Base-by-base conservation (phyloP, 176 grass and related monocot species). In the Rhynchospora tenuis region DNA sequence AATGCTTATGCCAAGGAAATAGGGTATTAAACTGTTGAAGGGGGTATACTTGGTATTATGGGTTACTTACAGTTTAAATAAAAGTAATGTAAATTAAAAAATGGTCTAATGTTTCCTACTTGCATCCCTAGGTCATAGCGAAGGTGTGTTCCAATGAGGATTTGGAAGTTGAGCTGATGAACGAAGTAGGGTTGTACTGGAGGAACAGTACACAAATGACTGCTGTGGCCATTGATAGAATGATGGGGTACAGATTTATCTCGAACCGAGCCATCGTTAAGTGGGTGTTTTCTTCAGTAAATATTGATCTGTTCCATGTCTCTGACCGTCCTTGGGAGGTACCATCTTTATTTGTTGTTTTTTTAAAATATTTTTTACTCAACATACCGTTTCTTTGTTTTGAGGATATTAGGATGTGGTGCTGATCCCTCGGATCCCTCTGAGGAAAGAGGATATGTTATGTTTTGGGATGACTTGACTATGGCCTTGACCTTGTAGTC, bases 301-400 rank as follows among this genome's bases (percentile, higher is more conserved):
- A 93, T 86, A 83, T 91, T 23, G 89, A 99, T 50, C 88, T 93
- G 70, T 99, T 95, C 79, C 93, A 99, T 91, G 68, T 99, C 71
- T 99, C 96, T 61, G 96, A 99, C 88, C 88, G 93, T 68, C 93
- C 96, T 83, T 99, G 96, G 96, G 96, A 99, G 92, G 96, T 98
- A 85, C 13, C 20, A 46, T 56, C 19, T 29, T 60, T 19, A 73
- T 31, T 80, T 38, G 14, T 38, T 75, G 19, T 59, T 45, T 60
- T 46, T 44, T 3, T 61, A 57, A 60, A 8, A n/a, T 84, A n/a
- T 0, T 56, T 59, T 27, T 23, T 54, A 6, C 7, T 76, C 12
- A 29, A 46, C 27, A 12, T 14, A 20, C 44, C n/a, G 57, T 83
- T 58, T 84, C 51, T 45, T n/a, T 67, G 42, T 48, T 82, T 82